Base-by-base conservation (phyloP, 768 basidiomycete genomes). In the Lentinus tigrinus region DNA sequence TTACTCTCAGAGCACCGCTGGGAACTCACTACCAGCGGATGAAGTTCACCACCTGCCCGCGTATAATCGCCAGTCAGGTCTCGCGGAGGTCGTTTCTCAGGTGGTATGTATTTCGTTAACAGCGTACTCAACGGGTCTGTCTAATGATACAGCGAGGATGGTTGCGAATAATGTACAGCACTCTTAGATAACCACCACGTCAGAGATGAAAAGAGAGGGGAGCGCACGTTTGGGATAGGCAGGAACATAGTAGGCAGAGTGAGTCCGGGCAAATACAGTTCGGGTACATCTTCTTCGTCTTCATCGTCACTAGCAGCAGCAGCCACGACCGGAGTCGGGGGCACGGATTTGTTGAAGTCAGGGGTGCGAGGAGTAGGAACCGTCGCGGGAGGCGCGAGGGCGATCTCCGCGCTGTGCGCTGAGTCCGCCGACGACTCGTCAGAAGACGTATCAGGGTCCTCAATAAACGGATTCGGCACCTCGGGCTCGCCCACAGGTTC, bases 181-280 rank as follows among this genome's bases (percentile, higher is more conserved):
- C 60, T 74, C 74, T 76, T 70, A 69, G 70, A 78, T 69, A 89
- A 71, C 84, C 82, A 87, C 84, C 84, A 88, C 11, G 79, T 77
- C 44, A 88, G 75, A 57, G 77, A 72, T 71, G 75, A 75, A 46
- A 79, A 81, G 61, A 82, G 73, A 49, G 74, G 74, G 64, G 65
- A 74, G 83, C 89, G 84, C 81, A 93, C 91, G 77, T 91, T 91
- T 50, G 92, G 91, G 42, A 93, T 88, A n/a, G 91, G 91, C 47
- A 93, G 74, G 70, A 93, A 93, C 87, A 93, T 88, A 34, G 85
- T 87, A 34, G 91, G 85, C 27, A 83, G 71, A 36, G 86, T 78
- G 37, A 93, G 81, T 37, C 83, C 84, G 2, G 90, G 89, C 26
- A 90, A 75, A 69, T 84, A 86, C 21, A 89, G 66, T 47, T 84